Conservation (phyloP, 164 flowering plant genomes). For the Stephania yunnanensis region DNA sequence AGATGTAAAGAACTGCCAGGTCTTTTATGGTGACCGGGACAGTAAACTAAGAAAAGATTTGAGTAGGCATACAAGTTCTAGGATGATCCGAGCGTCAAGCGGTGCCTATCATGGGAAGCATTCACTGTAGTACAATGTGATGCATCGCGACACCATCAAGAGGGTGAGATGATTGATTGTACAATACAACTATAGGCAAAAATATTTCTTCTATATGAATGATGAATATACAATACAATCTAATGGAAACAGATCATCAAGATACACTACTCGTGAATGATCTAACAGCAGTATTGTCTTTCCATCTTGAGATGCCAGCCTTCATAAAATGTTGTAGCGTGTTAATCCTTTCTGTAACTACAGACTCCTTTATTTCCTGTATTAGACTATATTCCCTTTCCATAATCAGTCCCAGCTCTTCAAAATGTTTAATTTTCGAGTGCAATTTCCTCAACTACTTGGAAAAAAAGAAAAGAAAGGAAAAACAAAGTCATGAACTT, state of each 20-base stretch:
- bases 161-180: no score
- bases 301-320: slow-evolving; percentile 56
- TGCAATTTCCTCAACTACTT: slow-evolving; percentile 63
- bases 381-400: slow-evolving; percentile 53
- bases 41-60: no score
- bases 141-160: no score
- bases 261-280: slow-evolving; percentile 7
- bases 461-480: slow-evolving; percentile 5
- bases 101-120: neutral
- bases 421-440: slow-evolving; percentile 57
- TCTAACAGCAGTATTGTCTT: slow-evolving; percentile 33
- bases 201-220: neutral
- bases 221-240: neutral
- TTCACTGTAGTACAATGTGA: neutral
- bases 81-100: neutral
- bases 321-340: slow-evolving; percentile 31
- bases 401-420: slow-evolving; percentile 66
- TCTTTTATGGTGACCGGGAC: no score
- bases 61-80: neutral
- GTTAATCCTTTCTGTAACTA: slow-evolving; percentile 46
- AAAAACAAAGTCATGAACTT: neutral
- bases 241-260: slow-evolving; percentile 6
- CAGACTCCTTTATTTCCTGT: slow-evolving; percentile 45
- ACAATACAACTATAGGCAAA: neutral
- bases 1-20: no score